Base-by-base conservation (phyloP, 495 filamentous ascomycete genomes). In the Neurospora pannonica region DNA sequence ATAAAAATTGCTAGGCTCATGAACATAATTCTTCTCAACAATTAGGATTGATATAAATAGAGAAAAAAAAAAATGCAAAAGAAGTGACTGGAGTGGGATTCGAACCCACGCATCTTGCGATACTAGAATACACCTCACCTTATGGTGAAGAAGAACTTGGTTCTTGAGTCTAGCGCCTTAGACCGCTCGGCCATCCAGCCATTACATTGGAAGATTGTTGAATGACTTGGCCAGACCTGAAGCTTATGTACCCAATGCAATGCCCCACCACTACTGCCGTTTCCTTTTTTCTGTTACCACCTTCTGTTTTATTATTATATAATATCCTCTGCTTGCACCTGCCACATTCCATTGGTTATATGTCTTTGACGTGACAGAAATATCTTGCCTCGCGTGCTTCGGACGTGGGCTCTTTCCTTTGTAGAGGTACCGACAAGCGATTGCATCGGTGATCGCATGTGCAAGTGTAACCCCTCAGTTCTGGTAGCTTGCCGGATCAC, bases 171-270 rank as follows among this genome's bases (percentile, higher is more conserved):
- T 43, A 71, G 38, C 71, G 71, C 71, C 71, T 71, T 71, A 71
- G 42, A 71, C 71, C 71, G 42, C 71, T 71, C 71, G 71, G 71
- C 71, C 71, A 71, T 72, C 38, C 71, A 39, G 38, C 38, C 71
- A 43, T 48, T 60, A 15, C 71, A 43, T 48, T 60, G 24, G 28
- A 67, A 67, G 6, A 67, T 34, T 67, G 15, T 34, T 67, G 13
- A 67, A 34, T 54, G 0, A 8, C 7, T 1, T 19, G 0, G 13
- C 5, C 15, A 31, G 1, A 34, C 3, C 1, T 3, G 2, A 2
- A 6, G 0, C 1, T 34, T 62, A 19, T 0, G 1, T 62, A 34
- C 13, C 1, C 1, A 2, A 9, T 7, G 3, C 21, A 8, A 19
- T 4, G 3, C 2, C 42, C 13, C 2, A 8, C 28, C 28, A 62